Evolutionary conservation across 2,329 filamentous ascomycete genomes (phyloP), one percentile per base, ranked within the genome.

Genomic region (Elsinoe necatrix): DNA sequence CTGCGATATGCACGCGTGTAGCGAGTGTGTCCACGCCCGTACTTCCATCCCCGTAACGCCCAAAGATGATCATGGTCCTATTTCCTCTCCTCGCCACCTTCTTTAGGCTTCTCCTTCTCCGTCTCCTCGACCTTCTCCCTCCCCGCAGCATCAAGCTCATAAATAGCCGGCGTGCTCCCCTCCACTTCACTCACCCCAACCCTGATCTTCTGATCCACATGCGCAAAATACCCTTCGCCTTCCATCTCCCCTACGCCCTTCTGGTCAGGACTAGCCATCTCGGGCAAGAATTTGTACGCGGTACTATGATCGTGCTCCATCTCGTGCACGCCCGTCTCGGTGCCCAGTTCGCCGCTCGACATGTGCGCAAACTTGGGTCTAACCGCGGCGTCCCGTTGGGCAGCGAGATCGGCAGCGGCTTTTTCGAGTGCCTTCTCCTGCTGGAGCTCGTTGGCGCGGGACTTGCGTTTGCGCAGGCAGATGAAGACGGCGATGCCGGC

Each of bases 231-330:
- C 8, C 58, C 60, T 14, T 55, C 37, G 20, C 63, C 64, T 20
- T 66, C 65, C 65, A 69, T 65, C 58, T 69, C 67, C 1, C 60
- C 63, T 55, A 67, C 69, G 4, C 65, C 66, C 16, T 62, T 61
- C 52, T 64, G 64, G 39, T 67, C 66, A n/a, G 67, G 66, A 58
- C 69, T 65, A 21, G 64, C 57, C 45, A 62, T 63, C 55, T 67
- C 63, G 11, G 65, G 65, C 20, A 62, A 62, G 45, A 67, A 67
- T 62, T 69, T 63, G 61, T 69, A 67, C 42, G 65, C 61, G 16
- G 63, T 58, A 21, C 54, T 41, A 11, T 58, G 58, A 48, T 65
- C 65, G 35, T 65, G 61, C 14, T 61, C 64, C 18, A 68, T 60
- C 58, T 71, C 68, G 58, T 69, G 66, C 42, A 70, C 65, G 41